Evolutionary conservation across 169 alveolate species (phyloP).

Genomic region (Babesia ovis): DNA sequence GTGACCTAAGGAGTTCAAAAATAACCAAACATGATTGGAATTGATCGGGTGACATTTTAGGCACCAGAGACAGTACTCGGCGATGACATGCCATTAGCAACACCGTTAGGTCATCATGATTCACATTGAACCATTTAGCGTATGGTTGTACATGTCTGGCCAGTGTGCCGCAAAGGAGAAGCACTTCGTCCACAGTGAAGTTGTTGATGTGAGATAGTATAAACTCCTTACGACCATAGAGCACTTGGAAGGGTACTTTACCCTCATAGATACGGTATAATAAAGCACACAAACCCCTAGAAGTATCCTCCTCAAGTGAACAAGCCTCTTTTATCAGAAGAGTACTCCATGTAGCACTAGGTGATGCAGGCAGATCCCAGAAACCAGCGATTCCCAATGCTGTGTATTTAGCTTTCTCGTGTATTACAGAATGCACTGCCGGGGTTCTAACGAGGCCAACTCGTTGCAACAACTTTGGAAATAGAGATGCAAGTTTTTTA

Average conservation of each 20-base stretch:
- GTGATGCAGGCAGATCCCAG: no score
- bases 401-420: not conserved
- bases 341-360: no score
- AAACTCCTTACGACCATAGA: conserved; percentile 16
- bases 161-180: conserved; percentile 21
- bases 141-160: conserved; percentile 19
- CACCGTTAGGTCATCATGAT: conserved; percentile 14
- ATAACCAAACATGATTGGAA: conserved; percentile 17
- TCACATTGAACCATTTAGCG: conserved; percentile 49
- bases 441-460: not conserved
- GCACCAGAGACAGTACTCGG: conserved; percentile 1
- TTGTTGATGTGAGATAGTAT: not conserved
- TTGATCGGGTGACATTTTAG: conserved; percentile 49
- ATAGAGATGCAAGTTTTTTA: not conserved
- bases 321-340: no score
- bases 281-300: not conserved
- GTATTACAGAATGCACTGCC: not conserved
- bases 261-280: conserved; percentile 7
- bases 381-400: conserved; percentile 10
- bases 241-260: not conserved
- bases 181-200: conserved; percentile 24
- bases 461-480: not conserved
- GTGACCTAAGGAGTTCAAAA: conserved; percentile 2
- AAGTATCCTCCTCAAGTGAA: not conserved
- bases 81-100: conserved; percentile 31